These are phyloP conservation scores for Malassezia furfur DNA, from an alignment of 1,284 basidiomycete genomes.

Conservation along the genomic window DNA sequence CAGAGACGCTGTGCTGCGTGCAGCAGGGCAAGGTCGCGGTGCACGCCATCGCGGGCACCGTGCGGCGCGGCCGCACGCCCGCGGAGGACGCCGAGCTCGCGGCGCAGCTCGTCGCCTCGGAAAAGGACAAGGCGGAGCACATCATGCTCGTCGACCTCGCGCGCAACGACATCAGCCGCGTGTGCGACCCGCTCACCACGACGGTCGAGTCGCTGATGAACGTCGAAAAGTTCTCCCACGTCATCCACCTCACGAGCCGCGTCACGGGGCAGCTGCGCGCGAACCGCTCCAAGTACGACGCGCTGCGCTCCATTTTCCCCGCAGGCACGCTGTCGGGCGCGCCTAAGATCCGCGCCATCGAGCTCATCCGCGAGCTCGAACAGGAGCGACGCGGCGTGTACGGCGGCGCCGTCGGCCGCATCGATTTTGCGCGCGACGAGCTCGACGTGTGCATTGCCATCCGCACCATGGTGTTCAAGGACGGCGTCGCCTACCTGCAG, in stretches of 20 bases:
- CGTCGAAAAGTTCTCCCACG: constrained; percentile 92
- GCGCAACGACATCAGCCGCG: constrained; percentile 96
- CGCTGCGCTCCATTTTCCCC: constrained; percentile 97
- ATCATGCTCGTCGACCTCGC: constrained; percentile 99
- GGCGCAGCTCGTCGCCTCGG: constrained; percentile 64
- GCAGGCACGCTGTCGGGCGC: constrained; percentile 98
- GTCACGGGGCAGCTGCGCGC: constrained; percentile 78
- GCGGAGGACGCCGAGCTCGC: constrained; percentile 78
- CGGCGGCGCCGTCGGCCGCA: constrained; percentile 91
- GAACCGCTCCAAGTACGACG: constrained; percentile 83
- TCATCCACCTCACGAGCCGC: constrained; percentile 93
- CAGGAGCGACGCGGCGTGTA: constrained; percentile 86
- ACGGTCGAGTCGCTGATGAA: constrained; percentile 91
- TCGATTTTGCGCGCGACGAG: constrained; percentile 85
- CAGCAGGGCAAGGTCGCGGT: constrained; percentile 77
- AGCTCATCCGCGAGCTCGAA: constrained; percentile 79
- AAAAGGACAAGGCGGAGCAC: constrained; percentile 94
- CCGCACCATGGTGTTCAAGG: constrained; percentile 93
- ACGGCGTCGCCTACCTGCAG: constrained; percentile 83
- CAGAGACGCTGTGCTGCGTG: constrained; percentile 95
- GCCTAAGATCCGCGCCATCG: constrained; percentile 96
- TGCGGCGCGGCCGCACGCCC: constrained; percentile 69
- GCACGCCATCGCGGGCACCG: constrained; percentile 96
- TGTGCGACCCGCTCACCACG: constrained; percentile 88
- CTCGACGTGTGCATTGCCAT: constrained; percentile 99